phyloP scores from a whole-genome alignment of 805 yeast species.

The Huiozyma sinensis region DNA sequence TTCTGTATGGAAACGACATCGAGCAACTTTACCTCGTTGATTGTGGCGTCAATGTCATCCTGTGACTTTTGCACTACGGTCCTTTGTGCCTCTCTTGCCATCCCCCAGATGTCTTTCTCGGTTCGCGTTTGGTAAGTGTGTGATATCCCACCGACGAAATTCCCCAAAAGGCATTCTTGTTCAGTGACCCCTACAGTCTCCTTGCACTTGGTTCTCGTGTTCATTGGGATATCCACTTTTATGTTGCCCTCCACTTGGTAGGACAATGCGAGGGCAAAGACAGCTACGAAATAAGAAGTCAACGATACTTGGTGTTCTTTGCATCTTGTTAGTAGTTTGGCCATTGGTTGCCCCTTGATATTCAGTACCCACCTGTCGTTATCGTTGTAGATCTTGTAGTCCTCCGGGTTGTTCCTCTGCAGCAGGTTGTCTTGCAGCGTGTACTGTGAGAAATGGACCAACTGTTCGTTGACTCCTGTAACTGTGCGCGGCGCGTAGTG shows the following conservation, averaged over 20 bases:
- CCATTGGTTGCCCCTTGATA: constrained; percentile 7
- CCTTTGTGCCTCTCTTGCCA: constrained; percentile 9
- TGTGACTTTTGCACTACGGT: constrained; percentile 1
- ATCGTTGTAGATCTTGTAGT: constrained; percentile 13
- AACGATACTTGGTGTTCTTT: constrained; percentile 15
- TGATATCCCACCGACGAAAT: constrained; percentile 14
- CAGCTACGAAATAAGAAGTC: constrained; percentile 15
- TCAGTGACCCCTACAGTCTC: constrained; percentile 4
- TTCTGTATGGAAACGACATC: constrained; percentile 13
- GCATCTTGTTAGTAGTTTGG: constrained; percentile 10
- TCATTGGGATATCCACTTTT: constrained; percentile 16
- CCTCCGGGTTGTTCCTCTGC: neutral
- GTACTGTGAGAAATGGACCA: constrained; percentile 13
- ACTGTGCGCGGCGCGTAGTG: constrained; percentile 9
- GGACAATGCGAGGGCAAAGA: constrained; percentile 4
- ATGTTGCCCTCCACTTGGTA: neutral
- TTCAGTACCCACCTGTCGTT: constrained; percentile 12
- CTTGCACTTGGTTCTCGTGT: constrained; percentile 14
- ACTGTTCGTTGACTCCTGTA: constrained; percentile 2
- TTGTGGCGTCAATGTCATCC: constrained; percentile 6
- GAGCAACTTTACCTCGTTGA: constrained; percentile 14
- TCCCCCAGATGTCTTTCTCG: constrained; percentile 8
- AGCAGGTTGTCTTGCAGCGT: constrained; percentile 1
- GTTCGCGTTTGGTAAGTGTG: constrained; percentile 2
- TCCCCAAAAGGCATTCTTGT: constrained; percentile 12